Conservation (phyloP, 2,329 filamentous ascomycete species). For the Fusarium secorum region DNA sequence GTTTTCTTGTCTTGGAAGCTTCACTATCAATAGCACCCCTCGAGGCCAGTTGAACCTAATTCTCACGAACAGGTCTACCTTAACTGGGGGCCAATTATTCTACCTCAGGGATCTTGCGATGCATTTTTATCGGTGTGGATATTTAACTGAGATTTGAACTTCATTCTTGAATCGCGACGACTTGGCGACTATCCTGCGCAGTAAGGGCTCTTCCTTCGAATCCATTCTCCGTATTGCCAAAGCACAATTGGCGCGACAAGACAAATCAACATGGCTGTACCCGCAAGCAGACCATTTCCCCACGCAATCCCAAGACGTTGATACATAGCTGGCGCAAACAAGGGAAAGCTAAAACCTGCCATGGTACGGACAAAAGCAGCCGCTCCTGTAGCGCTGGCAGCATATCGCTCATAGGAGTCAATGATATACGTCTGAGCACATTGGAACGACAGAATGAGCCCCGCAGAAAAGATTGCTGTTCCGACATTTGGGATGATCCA, state of each 20-base stretch:
- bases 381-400: conserved; percentile 56
- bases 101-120: no score
- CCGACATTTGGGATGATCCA: conserved; percentile 67
- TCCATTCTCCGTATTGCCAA: conserved; percentile 33
- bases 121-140: no score
- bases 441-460: conserved; percentile 65
- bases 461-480: conserved; percentile 54
- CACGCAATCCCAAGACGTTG: conserved; percentile 53
- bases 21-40: no score
- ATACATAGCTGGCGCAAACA: conserved; percentile 61
- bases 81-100: no score
- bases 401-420: conserved; percentile 55
- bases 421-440: conserved; percentile 66
- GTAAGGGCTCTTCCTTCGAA: conserved; percentile 32
- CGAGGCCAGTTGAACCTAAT: no score
- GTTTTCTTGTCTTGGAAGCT: no score
- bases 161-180: no score
- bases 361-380: conserved; percentile 64
- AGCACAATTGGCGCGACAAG: conserved; percentile 25
- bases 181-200: conserved; percentile 11
- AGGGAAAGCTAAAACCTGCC: conserved; percentile 64
- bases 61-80: no score
- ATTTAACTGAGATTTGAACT: no score
- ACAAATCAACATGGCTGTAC: conserved; percentile 35
- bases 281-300: conserved; percentile 51